These are phyloP conservation scores for Mycena belliarum DNA, from an alignment of 768 basidiomycete genomes.

Conservation along the genomic window DNA sequence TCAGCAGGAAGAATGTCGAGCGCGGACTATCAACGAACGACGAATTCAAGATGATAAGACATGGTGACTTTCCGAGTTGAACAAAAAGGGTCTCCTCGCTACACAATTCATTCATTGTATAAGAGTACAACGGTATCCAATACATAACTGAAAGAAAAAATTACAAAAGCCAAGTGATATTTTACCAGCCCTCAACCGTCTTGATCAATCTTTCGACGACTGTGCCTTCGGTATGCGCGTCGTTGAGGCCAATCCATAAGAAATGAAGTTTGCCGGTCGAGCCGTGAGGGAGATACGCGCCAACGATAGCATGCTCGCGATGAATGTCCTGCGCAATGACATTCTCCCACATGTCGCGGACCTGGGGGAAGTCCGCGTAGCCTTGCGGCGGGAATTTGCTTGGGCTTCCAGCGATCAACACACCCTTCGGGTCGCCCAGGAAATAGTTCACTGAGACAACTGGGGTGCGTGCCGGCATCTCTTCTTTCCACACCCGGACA, in stretches of 20 bases:
- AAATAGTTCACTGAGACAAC: constrained; percentile 13
- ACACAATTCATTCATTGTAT: too few relatives aligned
- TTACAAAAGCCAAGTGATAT: neutral
- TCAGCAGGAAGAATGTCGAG: too few relatives aligned
- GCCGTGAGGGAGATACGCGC: constrained; percentile 15
- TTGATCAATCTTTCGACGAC: constrained; percentile 17
- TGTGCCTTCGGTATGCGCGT: neutral
- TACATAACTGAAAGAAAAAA: neutral
- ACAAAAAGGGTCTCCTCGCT: too few relatives aligned
- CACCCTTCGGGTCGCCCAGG: constrained; percentile 13
- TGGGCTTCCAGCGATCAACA: constrained; percentile 9
- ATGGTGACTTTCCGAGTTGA: too few relatives aligned
- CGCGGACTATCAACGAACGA: too few relatives aligned
- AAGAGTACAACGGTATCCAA: too few relatives aligned
- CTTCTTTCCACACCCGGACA: constrained; percentile 9
- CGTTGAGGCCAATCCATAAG: constrained; percentile 12
- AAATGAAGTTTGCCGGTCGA: constrained; percentile 11
- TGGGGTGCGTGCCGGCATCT: constrained; percentile 16
- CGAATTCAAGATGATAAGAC: too few relatives aligned
- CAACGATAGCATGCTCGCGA: constrained; percentile 12
- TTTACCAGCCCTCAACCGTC: constrained; percentile 12
- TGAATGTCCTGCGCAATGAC: constrained; percentile 17
- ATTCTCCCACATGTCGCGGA: constrained; percentile 18
- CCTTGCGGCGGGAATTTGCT: constrained; percentile 13
- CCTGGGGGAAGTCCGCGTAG: constrained; percentile 10